Conservation (phyloP, 2,329 filamentous ascomycete species). For the Colletotrichum sidae region DNA sequence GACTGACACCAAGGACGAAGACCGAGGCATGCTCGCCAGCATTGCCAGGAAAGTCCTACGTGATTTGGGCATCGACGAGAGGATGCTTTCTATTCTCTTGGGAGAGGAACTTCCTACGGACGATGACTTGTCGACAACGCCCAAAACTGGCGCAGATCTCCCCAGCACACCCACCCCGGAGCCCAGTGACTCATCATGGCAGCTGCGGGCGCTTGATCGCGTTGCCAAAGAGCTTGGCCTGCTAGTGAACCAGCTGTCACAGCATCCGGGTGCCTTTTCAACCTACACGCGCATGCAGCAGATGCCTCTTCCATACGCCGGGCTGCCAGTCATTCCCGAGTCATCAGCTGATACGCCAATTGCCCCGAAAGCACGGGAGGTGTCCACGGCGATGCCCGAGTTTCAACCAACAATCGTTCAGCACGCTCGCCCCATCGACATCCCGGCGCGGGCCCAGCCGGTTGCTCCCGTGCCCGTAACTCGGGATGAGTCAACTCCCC, state of each 20-base stretch:
- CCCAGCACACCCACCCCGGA: conserved; percentile 44
- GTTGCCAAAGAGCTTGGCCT: conserved; percentile 89
- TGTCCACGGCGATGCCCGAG: conserved; percentile 57
- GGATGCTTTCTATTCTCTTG: conserved; percentile 84
- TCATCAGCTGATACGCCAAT: conserved; percentile 47
- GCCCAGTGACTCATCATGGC: conserved; percentile 69
- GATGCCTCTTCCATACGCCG: conserved; percentile 79
- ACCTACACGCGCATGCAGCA: conserved; percentile 78
- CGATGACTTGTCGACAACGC: conserved; percentile 60
- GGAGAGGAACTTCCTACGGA: conserved; percentile 78
- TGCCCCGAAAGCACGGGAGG: conserved; percentile 58
- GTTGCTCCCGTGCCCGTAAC: conserved; percentile 25
- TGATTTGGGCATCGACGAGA: conserved; percentile 90
- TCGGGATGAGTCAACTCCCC: conserved; percentile 30
- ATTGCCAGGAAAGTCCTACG: conserved; percentile 88
- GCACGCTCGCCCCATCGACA: conserved; percentile 50
- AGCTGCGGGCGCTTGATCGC: conserved; percentile 82
- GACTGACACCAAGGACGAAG: conserved; percentile 56
- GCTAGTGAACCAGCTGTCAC: conserved; percentile 82
- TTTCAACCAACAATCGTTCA: conserved; percentile 62
- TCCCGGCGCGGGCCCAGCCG: conserved; percentile 44
- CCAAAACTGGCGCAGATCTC: conserved; percentile 50
- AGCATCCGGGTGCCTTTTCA: conserved; percentile 86
- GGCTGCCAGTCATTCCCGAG: conserved; percentile 75
- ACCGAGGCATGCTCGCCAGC: conserved; percentile 80